Percentiles rank a stretch among this genome's conserved stretches.
Evolutionary conservation across 306 rosid genomes (phyloP).

Genomic region (Dryas drummondii): DNA sequence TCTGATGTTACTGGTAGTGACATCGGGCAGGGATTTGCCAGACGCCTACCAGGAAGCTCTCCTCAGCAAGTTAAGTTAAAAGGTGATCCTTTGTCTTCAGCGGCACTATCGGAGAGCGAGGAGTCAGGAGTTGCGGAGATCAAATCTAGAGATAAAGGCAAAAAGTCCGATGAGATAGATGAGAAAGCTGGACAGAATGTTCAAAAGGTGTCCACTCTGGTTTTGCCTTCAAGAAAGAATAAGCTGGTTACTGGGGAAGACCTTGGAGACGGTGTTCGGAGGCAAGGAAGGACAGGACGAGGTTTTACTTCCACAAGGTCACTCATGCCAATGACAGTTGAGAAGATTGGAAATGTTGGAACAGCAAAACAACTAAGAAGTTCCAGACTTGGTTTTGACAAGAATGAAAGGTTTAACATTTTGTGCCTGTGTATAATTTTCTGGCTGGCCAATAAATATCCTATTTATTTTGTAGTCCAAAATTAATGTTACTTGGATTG

Average conservation of each 20-base stretch:
- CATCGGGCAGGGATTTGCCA: slow-evolving; percentile 60
- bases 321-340: slow-evolving; percentile 61
- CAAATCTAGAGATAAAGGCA: slow-evolving; percentile 72
- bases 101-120: slow-evolving; percentile 89
- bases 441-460: slow-evolving; percentile 21
- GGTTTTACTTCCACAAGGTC: slow-evolving; percentile 64
- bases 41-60: slow-evolving; percentile 71
- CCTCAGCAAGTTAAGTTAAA: slow-evolving; percentile 82
- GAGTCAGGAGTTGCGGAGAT: slow-evolving; percentile 85
- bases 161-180: slow-evolving; percentile 69
- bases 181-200: slow-evolving; percentile 69
- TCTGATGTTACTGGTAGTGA: slow-evolving; percentile 79
- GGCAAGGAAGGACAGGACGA: slow-evolving; percentile 98
- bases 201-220: slow-evolving; percentile 63
- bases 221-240: slow-evolving; percentile 71
- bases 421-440: slow-evolving; percentile 23
- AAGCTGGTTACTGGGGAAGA: slow-evolving; percentile 79
- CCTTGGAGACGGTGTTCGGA: slow-evolving; percentile 89
- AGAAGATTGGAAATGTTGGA: slow-evolving; percentile 73
- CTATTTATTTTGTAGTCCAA: neutral
- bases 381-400: slow-evolving; percentile 76
- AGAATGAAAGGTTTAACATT: slow-evolving; percentile 70
- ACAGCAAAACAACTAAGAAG: slow-evolving; percentile 97
- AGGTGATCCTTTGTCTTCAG: slow-evolving; percentile 73
- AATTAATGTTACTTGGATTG: slow-evolving; percentile 22